These are phyloP conservation scores for Suillus placidus DNA, from an alignment of 768 basidiomycete species.

Conservation along the genomic window DNA sequence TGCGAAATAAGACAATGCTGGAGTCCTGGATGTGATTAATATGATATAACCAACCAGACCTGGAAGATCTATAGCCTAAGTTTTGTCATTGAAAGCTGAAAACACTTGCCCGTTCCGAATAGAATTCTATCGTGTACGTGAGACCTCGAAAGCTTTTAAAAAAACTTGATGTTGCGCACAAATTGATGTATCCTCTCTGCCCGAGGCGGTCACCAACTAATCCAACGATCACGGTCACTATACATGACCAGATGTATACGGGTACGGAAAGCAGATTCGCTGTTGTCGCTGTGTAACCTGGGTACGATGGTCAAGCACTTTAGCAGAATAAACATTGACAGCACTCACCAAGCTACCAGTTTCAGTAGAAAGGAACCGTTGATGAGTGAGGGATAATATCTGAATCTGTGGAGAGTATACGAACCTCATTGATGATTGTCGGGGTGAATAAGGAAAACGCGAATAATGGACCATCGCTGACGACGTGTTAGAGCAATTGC, in stretches of 20 bases:
- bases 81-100: not conserved
- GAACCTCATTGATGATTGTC: slow-evolving; percentile 52
- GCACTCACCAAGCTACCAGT: not conserved
- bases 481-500: slow-evolving; percentile 3
- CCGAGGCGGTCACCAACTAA: slow-evolving; percentile 62
- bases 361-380: not conserved
- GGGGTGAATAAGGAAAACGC: slow-evolving; percentile 57
- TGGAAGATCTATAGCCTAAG: slow-evolving; percentile 7
- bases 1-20: slow-evolving; percentile 73
- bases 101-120: slow-evolving; percentile 34
- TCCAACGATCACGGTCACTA: slow-evolving; percentile 65
- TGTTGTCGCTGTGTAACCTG: slow-evolving; percentile 62
- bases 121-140: slow-evolving; percentile 13
- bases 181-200: slow-evolving; percentile 59
- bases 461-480: slow-evolving; percentile 53
- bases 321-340: not conserved
- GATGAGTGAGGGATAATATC: not conserved
- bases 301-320: slow-evolving; percentile 1
- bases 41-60: slow-evolving; percentile 68
- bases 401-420: slow-evolving; percentile 12
- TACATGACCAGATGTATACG: slow-evolving; percentile 73
- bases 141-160: slow-evolving; percentile 1
- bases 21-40: slow-evolving; percentile 57
- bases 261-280: slow-evolving; percentile 80
- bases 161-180: slow-evolving; percentile 42